phyloP scores from a whole-genome alignment of 768 basidiomycete species.

The Mycena albidolilacea region DNA sequence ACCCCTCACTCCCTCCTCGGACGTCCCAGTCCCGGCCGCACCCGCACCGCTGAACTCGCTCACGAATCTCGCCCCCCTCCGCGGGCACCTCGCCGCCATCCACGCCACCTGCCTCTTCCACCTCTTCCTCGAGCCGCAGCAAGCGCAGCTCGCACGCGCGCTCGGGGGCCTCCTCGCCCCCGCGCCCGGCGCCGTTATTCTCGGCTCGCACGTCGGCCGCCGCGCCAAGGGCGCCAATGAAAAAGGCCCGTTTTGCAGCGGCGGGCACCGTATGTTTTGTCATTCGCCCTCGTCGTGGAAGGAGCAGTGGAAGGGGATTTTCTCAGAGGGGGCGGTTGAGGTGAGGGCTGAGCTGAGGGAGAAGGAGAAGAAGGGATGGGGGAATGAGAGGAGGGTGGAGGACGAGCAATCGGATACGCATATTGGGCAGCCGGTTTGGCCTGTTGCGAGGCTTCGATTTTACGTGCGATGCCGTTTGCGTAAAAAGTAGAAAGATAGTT shows the following conservation, averaged over 20 bases:
- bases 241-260: constrained; percentile 8
- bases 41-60: constrained; percentile 46
- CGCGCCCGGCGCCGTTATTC: constrained; percentile 50
- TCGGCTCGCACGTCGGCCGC: constrained; percentile 55
- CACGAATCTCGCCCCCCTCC: constrained; percentile 60
- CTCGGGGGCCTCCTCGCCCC: constrained; percentile 53
- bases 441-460: no score
- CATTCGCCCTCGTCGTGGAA: constrained; percentile 56
- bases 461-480: no score
- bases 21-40: constrained; percentile 40
- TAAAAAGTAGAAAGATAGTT: no score
- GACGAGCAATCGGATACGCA: no score
- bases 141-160: constrained; percentile 47
- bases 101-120: constrained; percentile 56
- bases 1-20: constrained; percentile 39
- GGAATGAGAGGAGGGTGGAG: no score
- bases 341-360: constrained; percentile 44
- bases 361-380: no score
- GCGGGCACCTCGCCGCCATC: constrained; percentile 64
- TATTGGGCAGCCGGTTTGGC: no score
- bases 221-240: constrained; percentile 49
- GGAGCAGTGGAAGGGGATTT: constrained; percentile 54
- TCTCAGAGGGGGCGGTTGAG: constrained; percentile 47
- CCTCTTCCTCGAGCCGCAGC: constrained; percentile 52
- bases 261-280: constrained; percentile 51